Evolutionary conservation across 345 rosid species (phyloP).

Genomic region (Balakata baccata): DNA sequence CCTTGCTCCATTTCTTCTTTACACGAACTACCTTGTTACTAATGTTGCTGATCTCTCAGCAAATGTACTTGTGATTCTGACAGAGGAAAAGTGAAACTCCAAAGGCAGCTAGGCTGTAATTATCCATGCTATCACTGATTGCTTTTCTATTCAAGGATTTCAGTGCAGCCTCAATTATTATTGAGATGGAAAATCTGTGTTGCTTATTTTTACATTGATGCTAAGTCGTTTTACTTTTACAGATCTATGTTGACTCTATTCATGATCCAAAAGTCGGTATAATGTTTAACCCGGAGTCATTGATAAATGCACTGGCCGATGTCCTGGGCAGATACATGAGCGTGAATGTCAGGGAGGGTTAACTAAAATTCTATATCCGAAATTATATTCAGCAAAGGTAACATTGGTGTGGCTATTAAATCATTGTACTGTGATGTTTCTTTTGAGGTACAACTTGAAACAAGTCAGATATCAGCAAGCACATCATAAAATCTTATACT

Average conservation of each 20-base stretch:
- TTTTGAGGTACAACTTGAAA: not conserved
- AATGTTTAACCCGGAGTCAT: slow-evolving; percentile 59
- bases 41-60: no score
- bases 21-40: no score
- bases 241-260: slow-evolving; percentile 59
- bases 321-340: slow-evolving; percentile 34
- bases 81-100: not conserved
- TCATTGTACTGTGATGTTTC: not conserved
- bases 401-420: not conserved
- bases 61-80: not conserved
- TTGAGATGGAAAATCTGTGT: not conserved
- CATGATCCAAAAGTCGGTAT: slow-evolving; percentile 57
- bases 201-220: not conserved
- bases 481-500: not conserved
- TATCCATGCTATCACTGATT: not conserved
- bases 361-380: not conserved
- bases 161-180: not conserved
- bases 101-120: not conserved
- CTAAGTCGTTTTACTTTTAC: slow-evolving; percentile 24
- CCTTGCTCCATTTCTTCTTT: not conserved
- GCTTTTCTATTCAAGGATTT: slow-evolving; percentile 1
- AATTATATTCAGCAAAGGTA: not conserved
- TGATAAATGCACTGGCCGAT: slow-evolving; percentile 56
- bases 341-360: slow-evolving; percentile 1
- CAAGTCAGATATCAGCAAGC: not conserved